Conservation (phyloP, 176 grass and related monocot species). For the Dendrocalamus sinicus region DNA sequence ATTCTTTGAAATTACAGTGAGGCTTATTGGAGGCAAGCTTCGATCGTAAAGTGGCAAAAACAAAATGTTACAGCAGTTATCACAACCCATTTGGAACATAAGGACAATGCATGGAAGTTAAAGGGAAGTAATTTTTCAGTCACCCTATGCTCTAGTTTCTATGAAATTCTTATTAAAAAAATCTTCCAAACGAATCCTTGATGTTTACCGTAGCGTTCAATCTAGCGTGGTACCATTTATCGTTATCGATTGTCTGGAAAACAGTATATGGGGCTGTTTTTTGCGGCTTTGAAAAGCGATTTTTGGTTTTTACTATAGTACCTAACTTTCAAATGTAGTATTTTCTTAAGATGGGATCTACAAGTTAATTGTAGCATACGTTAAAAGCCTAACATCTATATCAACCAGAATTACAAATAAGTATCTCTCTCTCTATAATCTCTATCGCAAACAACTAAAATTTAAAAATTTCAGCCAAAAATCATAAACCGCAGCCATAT, state of each 20-base stretch:
- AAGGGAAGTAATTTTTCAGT: background rate
- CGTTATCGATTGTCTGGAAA: background rate
- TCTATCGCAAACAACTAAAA: too few species aligned
- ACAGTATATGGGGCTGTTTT: background rate
- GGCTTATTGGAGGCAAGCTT: background rate
- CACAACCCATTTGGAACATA: background rate
- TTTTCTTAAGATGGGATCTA: too few species aligned
- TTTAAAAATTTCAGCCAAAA: too few species aligned
- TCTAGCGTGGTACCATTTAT: background rate
- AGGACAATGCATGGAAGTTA: background rate
- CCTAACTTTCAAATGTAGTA: too few species aligned
- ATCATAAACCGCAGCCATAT: too few species aligned
- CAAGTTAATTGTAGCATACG: too few species aligned
- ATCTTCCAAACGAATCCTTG: background rate
- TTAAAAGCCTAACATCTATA: too few species aligned
- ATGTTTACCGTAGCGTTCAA: background rate
- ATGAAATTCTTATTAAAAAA: background rate
- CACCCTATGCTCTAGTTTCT: background rate
- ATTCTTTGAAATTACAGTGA: background rate
- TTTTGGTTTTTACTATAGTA: too few species aligned
- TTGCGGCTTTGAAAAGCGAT: too few species aligned
- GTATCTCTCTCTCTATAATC: too few species aligned
- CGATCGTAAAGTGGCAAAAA: background rate
- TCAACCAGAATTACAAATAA: too few species aligned
- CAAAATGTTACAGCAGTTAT: background rate